These are phyloP conservation scores for Pseudogymnoascus sp. DNA, from an alignment of 2,329 filamentous ascomycete genomes.

Conservation along the genomic window DNA sequence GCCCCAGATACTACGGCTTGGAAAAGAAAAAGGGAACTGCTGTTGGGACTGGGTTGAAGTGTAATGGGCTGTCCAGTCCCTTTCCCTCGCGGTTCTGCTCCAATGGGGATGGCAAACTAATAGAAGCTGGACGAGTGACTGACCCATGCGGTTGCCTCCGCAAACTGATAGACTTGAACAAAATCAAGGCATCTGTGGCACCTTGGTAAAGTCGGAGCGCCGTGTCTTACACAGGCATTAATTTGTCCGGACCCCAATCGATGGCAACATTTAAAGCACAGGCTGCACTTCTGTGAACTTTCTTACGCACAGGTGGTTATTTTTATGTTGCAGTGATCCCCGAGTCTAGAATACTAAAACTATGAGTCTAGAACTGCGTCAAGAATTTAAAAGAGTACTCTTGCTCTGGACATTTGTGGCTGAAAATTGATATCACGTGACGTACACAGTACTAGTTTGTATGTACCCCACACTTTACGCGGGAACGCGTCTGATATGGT, in stretches of 20 bases:
- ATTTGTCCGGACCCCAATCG: background rate
- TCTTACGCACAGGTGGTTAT: background rate
- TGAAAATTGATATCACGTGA: background rate
- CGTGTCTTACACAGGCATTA: conserved; percentile 3
- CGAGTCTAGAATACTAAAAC: background rate
- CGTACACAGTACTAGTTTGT: background rate
- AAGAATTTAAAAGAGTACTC: background rate
- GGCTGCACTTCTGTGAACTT: no score
- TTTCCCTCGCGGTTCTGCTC: background rate
- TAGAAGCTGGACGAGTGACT: background rate
- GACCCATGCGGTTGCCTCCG: background rate
- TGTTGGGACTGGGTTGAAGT: background rate
- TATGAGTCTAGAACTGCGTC: background rate
- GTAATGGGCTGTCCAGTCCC: background rate
- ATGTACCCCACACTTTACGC: conserved; percentile 6
- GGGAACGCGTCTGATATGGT: background rate
- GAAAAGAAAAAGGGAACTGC: conserved; percentile 35
- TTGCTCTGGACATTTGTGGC: background rate
- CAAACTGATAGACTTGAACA: no score
- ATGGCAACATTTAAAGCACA: background rate
- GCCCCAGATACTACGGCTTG: conserved; percentile 28
- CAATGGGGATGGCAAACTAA: background rate
- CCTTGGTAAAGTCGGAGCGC: background rate
- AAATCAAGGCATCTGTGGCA: background rate
- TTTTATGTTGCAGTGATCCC: background rate